Conservation (phyloP, 495 filamentous ascomycete species). For the Penicillium cinerascens region DNA sequence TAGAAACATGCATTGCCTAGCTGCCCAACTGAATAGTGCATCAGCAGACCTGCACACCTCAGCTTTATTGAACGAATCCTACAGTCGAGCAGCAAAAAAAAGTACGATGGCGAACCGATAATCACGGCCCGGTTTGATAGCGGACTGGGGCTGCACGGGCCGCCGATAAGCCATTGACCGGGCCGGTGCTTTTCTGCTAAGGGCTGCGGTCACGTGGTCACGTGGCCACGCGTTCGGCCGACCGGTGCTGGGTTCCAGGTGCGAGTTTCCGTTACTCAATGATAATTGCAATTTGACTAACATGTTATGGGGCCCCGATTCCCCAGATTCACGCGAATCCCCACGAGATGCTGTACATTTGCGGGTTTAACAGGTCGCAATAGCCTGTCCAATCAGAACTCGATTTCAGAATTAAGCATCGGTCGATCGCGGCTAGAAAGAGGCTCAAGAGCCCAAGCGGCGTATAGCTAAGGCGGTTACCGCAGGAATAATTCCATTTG, state of each 20-base stretch:
- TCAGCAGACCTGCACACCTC: neutral
- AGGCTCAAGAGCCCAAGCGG: neutral
- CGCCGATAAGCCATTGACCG: conserved; percentile 15
- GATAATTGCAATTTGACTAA: neutral
- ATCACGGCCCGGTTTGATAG: conserved; percentile 15
- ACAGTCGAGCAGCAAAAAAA: neutral
- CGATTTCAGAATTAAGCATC: neutral
- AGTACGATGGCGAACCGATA: neutral
- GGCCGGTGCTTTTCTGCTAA: conserved; percentile 8
- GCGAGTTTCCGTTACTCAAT: conserved; percentile 9
- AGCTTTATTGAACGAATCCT: neutral
- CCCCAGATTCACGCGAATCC: conserved; percentile 1
- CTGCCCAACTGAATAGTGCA: neutral
- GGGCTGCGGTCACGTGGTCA: neutral
- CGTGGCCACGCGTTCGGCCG: neutral
- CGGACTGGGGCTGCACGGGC: neutral
- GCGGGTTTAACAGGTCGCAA: neutral
- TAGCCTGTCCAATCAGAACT: neutral
- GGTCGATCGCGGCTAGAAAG: neutral
- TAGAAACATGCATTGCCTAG: neutral
- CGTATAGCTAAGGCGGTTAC: neutral
- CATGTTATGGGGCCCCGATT: neutral
- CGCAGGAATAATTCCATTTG: conserved; percentile 1
- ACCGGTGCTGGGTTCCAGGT: neutral
- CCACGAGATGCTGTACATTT: neutral